Evolutionary conservation across 768 basidiomycete genomes (phyloP).

Genomic region (Suillus subluteus): DNA sequence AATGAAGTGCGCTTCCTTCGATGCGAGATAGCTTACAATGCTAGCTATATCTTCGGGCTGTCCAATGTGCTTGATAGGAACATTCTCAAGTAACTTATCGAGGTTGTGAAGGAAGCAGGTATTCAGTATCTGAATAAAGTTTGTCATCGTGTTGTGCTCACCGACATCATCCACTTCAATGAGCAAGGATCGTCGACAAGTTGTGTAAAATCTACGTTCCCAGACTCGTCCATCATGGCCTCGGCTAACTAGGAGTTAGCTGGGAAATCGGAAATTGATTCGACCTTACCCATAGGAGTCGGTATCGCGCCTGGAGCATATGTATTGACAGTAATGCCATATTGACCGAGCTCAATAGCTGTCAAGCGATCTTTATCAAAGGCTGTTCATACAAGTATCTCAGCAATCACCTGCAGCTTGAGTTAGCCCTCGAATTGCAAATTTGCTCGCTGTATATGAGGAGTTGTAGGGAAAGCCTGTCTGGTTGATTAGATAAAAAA

Average conservation of each 20-base stretch:
- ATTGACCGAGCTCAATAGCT: constrained; percentile 35
- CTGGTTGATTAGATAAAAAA: neutral
- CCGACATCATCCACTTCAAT: constrained; percentile 26
- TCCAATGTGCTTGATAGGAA: constrained; percentile 23
- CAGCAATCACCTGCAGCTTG: constrained; percentile 38
- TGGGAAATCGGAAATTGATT: too few species aligned
- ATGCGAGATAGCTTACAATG: constrained; percentile 38
- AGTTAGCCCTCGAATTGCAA: constrained; percentile 44
- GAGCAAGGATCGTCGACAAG: constrained; percentile 9
- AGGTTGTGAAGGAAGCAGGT: constrained; percentile 2
- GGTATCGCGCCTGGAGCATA: constrained; percentile 42
- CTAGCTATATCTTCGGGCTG: constrained; percentile 37
- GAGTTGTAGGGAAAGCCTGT: constrained; percentile 14
- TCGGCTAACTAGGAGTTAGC: constrained; percentile 16
- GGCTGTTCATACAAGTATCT: neutral
- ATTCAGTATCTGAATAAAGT: neutral
- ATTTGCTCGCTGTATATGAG: constrained; percentile 43
- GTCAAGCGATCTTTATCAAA: neutral
- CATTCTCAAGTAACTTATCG: constrained; percentile 15
- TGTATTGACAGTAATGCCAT: constrained; percentile 44
- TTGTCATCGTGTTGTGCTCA: constrained; percentile 19
- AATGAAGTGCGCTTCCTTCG: constrained; percentile 37
- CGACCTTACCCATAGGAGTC: constrained; percentile 34
- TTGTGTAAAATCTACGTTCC: neutral
- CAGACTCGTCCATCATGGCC: constrained; percentile 17